Conservation (phyloP, 352 stramenopile species). For the Phytophthora europaea region DNA sequence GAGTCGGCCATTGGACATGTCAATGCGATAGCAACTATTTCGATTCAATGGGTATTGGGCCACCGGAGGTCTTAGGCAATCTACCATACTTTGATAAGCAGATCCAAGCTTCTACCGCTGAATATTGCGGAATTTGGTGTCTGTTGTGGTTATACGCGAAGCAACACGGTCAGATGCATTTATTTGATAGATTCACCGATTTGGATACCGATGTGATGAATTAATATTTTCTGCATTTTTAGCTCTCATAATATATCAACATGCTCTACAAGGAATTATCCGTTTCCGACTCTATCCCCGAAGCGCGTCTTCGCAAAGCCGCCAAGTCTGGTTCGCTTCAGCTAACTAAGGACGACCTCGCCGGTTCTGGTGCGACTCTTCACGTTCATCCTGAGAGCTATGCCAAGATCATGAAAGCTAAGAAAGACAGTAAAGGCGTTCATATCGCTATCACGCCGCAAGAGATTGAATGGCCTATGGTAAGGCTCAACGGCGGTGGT, state of each 20-base stretch:
- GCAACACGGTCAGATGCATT: slow-evolving; percentile 14
- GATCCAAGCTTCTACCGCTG: slow-evolving; percentile 1
- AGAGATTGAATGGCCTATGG: neutral
- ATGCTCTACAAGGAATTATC: slow-evolving; percentile 20
- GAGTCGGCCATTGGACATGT: slow-evolving; percentile 18
- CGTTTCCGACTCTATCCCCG: slow-evolving; percentile 5
- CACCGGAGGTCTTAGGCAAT: slow-evolving; percentile 9
- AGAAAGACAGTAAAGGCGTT: neutral
- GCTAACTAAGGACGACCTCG: slow-evolving; percentile 7
- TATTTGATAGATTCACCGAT: slow-evolving; percentile 21
- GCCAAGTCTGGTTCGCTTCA: neutral
- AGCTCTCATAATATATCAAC: slow-evolving; percentile 2
- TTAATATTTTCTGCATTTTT: slow-evolving; percentile 16
- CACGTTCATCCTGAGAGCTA: slow-evolving; percentile 12
- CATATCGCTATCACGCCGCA: neutral
- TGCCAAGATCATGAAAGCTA: slow-evolving; percentile 10
- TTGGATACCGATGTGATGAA: slow-evolving; percentile 17
- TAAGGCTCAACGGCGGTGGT: neutral
- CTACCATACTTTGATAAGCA: slow-evolving; percentile 11
- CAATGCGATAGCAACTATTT: slow-evolving; percentile 1
- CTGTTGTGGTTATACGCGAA: slow-evolving; percentile 25
- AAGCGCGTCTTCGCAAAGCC: neutral
- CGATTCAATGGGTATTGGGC: slow-evolving; percentile 8
- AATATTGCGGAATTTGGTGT: slow-evolving; percentile 20
- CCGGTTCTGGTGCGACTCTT: neutral